phyloP scores from a whole-genome alignment of 2,329 filamentous ascomycete species.

The Niveomyces coronatus region DNA sequence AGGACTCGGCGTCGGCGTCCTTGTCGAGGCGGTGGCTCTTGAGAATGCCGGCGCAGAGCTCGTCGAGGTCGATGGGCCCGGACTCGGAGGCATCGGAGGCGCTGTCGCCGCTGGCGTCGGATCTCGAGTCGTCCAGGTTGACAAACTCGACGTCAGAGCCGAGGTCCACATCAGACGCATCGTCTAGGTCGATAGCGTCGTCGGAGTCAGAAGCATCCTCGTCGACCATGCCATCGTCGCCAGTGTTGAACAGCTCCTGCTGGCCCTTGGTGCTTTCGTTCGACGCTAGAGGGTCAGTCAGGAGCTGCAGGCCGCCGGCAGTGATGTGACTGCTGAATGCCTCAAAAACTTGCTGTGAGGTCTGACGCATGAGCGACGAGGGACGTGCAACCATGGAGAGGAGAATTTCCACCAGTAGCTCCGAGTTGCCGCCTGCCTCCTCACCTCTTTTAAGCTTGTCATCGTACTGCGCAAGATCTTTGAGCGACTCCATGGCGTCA shows the following conservation, averaged over 20 bases:
- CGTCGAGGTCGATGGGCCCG: slow-evolving; percentile 48
- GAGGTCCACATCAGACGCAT: slow-evolving; percentile 36
- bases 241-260: slow-evolving; percentile 69
- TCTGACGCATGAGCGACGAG: slow-evolving; percentile 73
- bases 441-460: slow-evolving; percentile 50
- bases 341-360: slow-evolving; percentile 80
- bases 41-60: slow-evolving; percentile 67
- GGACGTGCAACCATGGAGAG: slow-evolving; percentile 82
- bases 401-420: slow-evolving; percentile 75
- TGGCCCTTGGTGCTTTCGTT: slow-evolving; percentile 78
- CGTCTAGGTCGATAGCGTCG: slow-evolving; percentile 20
- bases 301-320: slow-evolving; percentile 55
- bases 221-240: slow-evolving; percentile 48
- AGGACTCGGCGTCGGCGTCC: slow-evolving; percentile 43
- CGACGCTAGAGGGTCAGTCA: slow-evolving; percentile 59
- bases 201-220: slow-evolving; percentile 31
- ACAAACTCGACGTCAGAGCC: slow-evolving; percentile 41
- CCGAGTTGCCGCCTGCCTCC: slow-evolving; percentile 48
- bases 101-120: slow-evolving; percentile 32
- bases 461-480: slow-evolving; percentile 70
- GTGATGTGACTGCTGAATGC: slow-evolving; percentile 71
- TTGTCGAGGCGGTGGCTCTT: slow-evolving; percentile 58
- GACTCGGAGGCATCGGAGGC: slow-evolving; percentile 30
- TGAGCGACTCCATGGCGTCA: slow-evolving; percentile 72
- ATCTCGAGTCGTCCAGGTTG: slow-evolving; percentile 27